Evolutionary conservation across 2,329 filamentous ascomycete species (phyloP).

Genomic region (Meredithiella fracta): DNA sequence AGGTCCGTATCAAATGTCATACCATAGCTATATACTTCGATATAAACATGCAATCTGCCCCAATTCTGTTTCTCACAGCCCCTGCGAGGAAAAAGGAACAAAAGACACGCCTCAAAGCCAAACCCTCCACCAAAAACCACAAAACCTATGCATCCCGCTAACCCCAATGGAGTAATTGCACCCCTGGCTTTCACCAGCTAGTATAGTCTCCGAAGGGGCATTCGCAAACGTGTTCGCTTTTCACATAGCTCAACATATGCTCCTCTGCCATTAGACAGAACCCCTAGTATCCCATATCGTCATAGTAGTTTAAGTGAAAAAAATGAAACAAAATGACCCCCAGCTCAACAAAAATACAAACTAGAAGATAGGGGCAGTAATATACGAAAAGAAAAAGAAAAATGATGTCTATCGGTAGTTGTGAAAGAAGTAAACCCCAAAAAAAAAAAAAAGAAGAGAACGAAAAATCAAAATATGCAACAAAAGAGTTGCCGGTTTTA

Average conservation of each 20-base stretch:
- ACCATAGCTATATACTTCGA: no score
- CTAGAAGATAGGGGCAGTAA: constrained; percentile 1
- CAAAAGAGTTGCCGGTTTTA: not conserved
- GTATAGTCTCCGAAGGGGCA: not conserved
- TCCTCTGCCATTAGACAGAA: not conserved
- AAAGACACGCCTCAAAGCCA: no score
- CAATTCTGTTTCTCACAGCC: no score
- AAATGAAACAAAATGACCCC: not conserved
- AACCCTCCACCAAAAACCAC: no score
- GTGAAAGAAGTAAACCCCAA: no score
- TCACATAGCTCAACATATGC: not conserved
- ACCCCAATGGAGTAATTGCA: not conserved
- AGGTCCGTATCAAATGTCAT: no score
- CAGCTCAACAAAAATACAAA: not conserved
- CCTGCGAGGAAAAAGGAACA: no score
- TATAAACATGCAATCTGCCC: no score
- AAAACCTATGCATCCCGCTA: not conserved
- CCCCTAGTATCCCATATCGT: not conserved
- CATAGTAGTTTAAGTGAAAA: not conserved
- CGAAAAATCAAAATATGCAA: constrained; percentile 1
- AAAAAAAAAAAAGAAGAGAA: not conserved
- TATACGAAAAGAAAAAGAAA: not conserved
- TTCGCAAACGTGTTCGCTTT: not conserved
- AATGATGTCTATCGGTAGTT: constrained; percentile 1
- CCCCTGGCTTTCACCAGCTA: not conserved